A percentile compares a stretch with the other conserved stretches of the same genome.
phyloP scores from a whole-genome alignment of 495 filamentous ascomycete genomes.

The Tuber microsphaerosporum region DNA sequence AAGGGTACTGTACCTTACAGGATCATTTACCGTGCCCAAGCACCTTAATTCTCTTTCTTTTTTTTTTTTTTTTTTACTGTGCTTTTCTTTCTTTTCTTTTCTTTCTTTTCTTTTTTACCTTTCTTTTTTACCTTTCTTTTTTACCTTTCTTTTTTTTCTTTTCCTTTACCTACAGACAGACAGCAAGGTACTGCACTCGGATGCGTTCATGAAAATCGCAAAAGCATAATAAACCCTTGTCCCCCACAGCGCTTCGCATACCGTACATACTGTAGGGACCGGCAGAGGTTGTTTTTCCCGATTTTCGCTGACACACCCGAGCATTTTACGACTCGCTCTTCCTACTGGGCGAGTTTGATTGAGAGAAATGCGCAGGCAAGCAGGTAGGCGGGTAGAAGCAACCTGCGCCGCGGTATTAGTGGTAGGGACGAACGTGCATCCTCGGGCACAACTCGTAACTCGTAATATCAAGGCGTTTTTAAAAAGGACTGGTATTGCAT shows the following conservation, averaged over 20 bases:
- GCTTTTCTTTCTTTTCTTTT: background rate
- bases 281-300: background rate
- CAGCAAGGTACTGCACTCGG: too few species aligned
- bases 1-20: background rate
- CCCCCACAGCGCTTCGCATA: background rate
- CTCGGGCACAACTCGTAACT: background rate
- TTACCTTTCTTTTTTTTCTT: background rate
- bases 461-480: too few species aligned
- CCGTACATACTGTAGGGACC: too few species aligned
- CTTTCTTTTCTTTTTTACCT: background rate
- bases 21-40: background rate
- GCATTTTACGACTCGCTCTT: background rate
- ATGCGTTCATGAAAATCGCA: background rate
- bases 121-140: background rate
- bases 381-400: background rate
- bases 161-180: background rate
- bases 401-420: background rate
- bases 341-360: background rate
- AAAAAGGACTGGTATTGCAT: too few species aligned
- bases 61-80: background rate
- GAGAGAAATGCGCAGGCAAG: background rate
- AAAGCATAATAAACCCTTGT: background rate
- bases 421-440: background rate
- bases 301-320: background rate
- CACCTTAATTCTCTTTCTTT: background rate